Base-by-base conservation (phyloP, 352 stramenopile genomes). In the Pythium oligandrum region DNA sequence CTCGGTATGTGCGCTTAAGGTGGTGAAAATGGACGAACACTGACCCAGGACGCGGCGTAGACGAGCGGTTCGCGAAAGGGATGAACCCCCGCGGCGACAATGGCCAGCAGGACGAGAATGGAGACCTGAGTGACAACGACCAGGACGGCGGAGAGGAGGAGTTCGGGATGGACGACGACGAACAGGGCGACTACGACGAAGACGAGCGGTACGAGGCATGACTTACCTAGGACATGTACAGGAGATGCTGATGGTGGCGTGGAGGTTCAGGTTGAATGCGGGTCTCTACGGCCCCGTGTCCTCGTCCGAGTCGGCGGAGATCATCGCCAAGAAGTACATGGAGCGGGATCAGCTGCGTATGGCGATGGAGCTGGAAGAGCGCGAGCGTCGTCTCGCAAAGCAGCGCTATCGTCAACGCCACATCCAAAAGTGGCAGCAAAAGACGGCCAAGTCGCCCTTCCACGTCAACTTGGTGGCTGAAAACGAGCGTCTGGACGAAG, bases 381-480 rank as follows among this genome's bases (percentile, higher is more conserved):
- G 76, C 2, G 44, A 70, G 2, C 70, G 70, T 34, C 66, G 78
- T 8, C 59, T 91, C 33, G 68, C 83, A 31, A 86, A 87, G 61
- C 76, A 86, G 50, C 73, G 73, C 12, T 68, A 73, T 8, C 72
- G 81, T 4, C 74, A 73, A 10, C 68, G 78, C 45, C 72, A 89
- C 17, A 65, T 91, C 48, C 66, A 87, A 34, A 84, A 88, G 42
- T 97, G 90, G 90, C 78, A 93, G 57, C 69, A 84, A n/a, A 97
- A 96, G 69, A 95, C 86, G 0, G 58, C 86, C n/a, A 78, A 85
- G 37, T 96, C 81, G 12, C 92, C 93, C 3, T 98, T 98, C 51
- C 77, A 93, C 12, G 88, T 98, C 6, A 94, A 98, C 57, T 67
- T 97, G 33, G 81, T 98, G 7, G 93, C 93, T n/a, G 92, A 98